Evolutionary conservation across 352 stramenopile species (phyloP).

Genomic region (Vaucheria bursata): DNA sequence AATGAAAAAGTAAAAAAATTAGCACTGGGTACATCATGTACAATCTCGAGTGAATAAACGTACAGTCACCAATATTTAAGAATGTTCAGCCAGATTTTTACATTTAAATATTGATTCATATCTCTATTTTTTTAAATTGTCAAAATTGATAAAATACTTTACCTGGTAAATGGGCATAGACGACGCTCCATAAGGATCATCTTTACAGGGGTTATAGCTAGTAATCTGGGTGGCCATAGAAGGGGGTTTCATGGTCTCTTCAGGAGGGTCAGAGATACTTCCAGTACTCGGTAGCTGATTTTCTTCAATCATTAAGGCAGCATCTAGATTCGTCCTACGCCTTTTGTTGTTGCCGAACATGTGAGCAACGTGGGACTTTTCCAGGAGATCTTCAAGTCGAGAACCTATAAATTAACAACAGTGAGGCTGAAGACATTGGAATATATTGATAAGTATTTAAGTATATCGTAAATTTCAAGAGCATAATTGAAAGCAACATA

Average conservation of each 20-base stretch:
- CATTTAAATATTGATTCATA: no score
- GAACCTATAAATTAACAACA: slow-evolving; percentile 15
- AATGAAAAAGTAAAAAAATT: no score
- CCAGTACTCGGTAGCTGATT: not conserved
- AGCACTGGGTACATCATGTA: no score
- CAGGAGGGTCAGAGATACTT: not conserved
- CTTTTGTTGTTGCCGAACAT: slow-evolving; percentile 37
- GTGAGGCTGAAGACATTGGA: not conserved
- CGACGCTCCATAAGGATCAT: slow-evolving; percentile 73
- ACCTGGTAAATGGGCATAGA: slow-evolving; percentile 84
- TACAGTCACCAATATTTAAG: no score
- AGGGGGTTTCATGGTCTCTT: not conserved
- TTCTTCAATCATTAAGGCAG: slow-evolving; percentile 15
- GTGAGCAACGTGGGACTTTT: slow-evolving; percentile 45
- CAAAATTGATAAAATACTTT: slow-evolving; percentile 58
- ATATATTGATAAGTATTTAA: not conserved
- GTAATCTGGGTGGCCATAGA: slow-evolving; percentile 43
- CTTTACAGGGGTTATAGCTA: slow-evolving; percentile 45
- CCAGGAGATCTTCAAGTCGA: slow-evolving; percentile 40
- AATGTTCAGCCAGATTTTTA: no score
- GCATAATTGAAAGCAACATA: not conserved
- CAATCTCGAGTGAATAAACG: no score
- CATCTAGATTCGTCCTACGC: slow-evolving; percentile 36
- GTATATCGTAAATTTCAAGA: not conserved
- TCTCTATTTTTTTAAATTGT: no score